Base-by-base conservation (phyloP, 306 rosid species). In the Begonia masoniana region DNA sequence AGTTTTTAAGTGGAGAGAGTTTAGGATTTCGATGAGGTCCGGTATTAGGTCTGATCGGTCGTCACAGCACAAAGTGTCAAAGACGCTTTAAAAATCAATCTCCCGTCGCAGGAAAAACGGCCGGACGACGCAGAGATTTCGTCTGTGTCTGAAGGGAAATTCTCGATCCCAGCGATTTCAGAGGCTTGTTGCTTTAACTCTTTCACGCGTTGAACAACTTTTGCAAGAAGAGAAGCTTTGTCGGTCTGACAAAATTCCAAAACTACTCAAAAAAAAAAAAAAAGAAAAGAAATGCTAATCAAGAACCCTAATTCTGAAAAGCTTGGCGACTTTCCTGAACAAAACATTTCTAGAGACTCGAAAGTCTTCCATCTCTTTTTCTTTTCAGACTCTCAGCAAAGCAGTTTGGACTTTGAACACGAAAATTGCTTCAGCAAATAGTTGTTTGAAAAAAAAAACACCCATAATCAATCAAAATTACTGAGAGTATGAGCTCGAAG, bases 191-290 rank as follows among this genome's bases (percentile, higher is more conserved):
- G 80, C 57, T 85, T 91, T 2, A 91, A 71, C 69, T 91, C 96
- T 60, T 71, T 85, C 72, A 91, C 94, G 60, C 97, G 67, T 51
- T 91, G 75, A 2, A 91, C 97, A 11, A 91, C 97, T 67, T 91
- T 91, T 15, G 92, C 97, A 0, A 91, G 81, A 19, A 91, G 88
- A 2, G 97, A 85, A 16, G 97, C 97, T 67, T 91, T 91, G 70
- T 91, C 97, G 23, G 96, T 91, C 97, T 91, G 82, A 60, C 10
- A 48, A 46, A 51, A 21, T 21, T 21, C 24, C 24, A 21, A 21
- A 21, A 21, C 24, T 21, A 21, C 3, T 12, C 7, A 21, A 24
- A 36, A 17, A 41, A 17, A 17, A 17, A 17, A 17, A 17, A 17
- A 17, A 17, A 17, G 1, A 7, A 49, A 15, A 6, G 24, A 2